A percentile compares a stretch with the other conserved stretches of the same genome.
phyloP scores from a whole-genome alignment of 2,329 filamentous ascomycete genomes.

The Fusarium beomiforme region DNA sequence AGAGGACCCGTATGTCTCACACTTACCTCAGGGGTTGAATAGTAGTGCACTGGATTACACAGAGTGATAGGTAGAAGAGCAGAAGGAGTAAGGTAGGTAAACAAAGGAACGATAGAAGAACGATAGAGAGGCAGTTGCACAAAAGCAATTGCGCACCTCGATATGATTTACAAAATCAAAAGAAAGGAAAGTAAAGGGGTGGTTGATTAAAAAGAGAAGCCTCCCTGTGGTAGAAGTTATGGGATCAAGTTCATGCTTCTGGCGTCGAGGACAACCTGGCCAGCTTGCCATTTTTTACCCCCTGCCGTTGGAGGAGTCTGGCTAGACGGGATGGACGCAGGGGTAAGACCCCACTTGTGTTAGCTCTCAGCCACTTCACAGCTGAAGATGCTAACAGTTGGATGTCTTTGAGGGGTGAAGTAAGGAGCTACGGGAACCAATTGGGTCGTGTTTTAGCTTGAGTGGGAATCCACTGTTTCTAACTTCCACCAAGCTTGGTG shows the following conservation, averaged over 20 bases:
- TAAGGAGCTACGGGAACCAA: conserved; percentile 7
- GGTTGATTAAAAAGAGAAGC: conserved; percentile 27
- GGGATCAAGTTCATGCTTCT: conserved; percentile 33
- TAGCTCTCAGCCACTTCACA: conserved; percentile 33
- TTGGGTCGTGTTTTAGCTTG: conserved; percentile 13
- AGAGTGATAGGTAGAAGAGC: conserved; percentile 16
- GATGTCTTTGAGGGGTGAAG: background rate
- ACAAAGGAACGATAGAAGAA: conserved; percentile 40
- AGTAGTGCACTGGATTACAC: conserved; percentile 18
- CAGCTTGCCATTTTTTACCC: conserved; percentile 35
- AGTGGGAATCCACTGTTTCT: background rate
- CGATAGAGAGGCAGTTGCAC: conserved; percentile 22
- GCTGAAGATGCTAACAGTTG: conserved; percentile 32
- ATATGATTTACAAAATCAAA: conserved; percentile 15
- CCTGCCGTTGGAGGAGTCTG: conserved; percentile 16
- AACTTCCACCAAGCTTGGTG: background rate
- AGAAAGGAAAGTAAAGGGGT: conserved; percentile 20
- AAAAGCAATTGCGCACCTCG: conserved; percentile 35
- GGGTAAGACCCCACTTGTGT: conserved; percentile 37
- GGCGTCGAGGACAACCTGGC: conserved; percentile 43
- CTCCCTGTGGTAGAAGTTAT: conserved; percentile 36
- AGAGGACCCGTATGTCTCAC: conserved; percentile 28
- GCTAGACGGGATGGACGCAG: conserved; percentile 34
- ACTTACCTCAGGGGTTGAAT: conserved; percentile 40
- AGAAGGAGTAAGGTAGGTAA: conserved; percentile 31